Base-by-base conservation (phyloP, 352 stramenopile genomes). In the Plasmopara muralis region DNA sequence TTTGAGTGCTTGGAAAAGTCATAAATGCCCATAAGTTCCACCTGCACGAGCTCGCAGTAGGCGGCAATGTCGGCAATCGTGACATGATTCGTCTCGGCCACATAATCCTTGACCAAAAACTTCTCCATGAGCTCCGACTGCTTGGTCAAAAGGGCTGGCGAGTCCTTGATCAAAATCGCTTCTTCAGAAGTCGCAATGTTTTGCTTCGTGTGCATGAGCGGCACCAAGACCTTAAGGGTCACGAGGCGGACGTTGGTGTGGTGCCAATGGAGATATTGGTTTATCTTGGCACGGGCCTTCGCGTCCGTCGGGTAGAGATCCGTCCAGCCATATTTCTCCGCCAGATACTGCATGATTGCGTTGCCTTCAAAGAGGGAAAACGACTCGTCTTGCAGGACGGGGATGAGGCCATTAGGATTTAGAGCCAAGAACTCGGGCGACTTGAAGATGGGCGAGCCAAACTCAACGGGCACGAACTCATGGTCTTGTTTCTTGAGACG, bases 181-280 rank as follows among this genome's bases (percentile, higher is more conserved):
- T 64, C 48, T 37, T 69, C 47, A 3, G 44, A 41, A 14, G 37
- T 60, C 44, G 42, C 50, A 39, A 53, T 59, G 35, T 61, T 55
- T 39, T 40, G 28, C 46, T 67, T 65, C 25, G 41, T 33, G 6
- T 47, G 55, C 30, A 70, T 64, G 48, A 66, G 50, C 50, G 72
- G 72, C 9, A 61, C 50, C 25, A 85, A 28, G 14, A 85, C 50
- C 30, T 78, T 64, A 12, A 55, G 31, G 25, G 75, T 84, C 49
- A 74, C 69, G 16, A 67, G 35, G 14, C 76, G 76, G 38, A 55
- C 56, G 54, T 72, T 76, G 43, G 66, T 83, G 70, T 87, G 77
- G 59, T 87, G 77, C 77, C 77, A 87, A 64, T 81, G 64, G 30
- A 87, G 54, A 52, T 80, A 83, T 62, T 87, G 37, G 60, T 85